Evolutionary conservation across 495 filamentous ascomycete species (phyloP).

Genomic region (Penicillium psychrofluorescens): DNA sequence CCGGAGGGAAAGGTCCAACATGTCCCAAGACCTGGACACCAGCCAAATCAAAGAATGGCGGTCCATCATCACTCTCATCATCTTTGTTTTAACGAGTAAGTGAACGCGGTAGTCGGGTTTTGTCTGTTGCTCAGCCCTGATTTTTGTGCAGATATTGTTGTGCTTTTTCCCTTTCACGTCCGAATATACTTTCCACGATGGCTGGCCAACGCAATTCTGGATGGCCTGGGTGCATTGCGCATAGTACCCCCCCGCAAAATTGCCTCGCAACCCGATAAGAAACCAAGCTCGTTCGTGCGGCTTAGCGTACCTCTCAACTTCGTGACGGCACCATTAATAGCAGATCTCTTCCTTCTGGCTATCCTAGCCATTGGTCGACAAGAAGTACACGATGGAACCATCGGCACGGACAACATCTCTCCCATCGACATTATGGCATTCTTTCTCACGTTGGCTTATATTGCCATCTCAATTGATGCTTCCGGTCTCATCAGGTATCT

Average conservation of each 20-base stretch:
- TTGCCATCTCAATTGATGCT: constrained; percentile 66
- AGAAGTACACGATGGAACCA: constrained; percentile 55
- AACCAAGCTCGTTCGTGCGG: constrained; percentile 25
- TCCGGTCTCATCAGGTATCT: constrained; percentile 59
- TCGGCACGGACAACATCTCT: constrained; percentile 51
- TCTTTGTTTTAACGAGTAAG: constrained; percentile 59
- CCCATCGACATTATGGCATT: constrained; percentile 61
- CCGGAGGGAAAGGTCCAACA: constrained; percentile 8
- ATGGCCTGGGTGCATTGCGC: constrained; percentile 35
- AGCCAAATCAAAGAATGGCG: constrained; percentile 48
- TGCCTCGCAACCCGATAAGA: not conserved
- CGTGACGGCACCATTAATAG: constrained; percentile 56
- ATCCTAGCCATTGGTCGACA: constrained; percentile 52
- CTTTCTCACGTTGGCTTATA: constrained; percentile 65
- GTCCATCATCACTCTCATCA: constrained; percentile 56
- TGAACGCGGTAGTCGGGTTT: not conserved
- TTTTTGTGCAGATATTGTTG: constrained; percentile 45
- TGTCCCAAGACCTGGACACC: constrained; percentile 40
- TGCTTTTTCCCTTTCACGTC: constrained; percentile 57
- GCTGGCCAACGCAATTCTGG: constrained; percentile 32
- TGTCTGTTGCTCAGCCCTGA: not conserved
- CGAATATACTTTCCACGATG: constrained; percentile 46
- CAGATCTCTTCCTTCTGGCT: constrained; percentile 58
- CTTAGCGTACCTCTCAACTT: constrained; percentile 56
- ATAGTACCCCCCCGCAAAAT: constrained; percentile 38